phyloP scores from a whole-genome alignment of 2,329 filamentous ascomycete species.

The Talaromyces pinophilus region DNA sequence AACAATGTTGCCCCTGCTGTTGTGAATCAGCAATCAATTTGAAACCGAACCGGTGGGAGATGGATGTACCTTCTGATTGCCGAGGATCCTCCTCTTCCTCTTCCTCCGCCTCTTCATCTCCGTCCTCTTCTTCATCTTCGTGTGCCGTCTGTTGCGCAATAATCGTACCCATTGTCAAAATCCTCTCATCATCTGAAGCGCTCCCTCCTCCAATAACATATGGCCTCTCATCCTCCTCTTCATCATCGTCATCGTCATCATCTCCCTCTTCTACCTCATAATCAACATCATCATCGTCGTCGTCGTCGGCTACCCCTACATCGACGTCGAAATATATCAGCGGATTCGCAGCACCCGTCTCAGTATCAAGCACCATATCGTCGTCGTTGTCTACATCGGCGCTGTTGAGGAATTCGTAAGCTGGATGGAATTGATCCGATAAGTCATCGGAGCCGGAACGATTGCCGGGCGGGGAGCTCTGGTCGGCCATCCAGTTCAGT shows the following conservation, averaged over 20 bases:
- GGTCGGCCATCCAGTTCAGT: constrained; percentile 35
- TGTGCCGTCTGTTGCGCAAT: not conserved
- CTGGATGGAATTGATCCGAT: constrained; percentile 38
- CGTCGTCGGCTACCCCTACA: constrained; percentile 41
- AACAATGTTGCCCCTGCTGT: constrained; percentile 50
- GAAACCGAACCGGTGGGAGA: not conserved
- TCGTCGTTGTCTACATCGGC: constrained; percentile 36
- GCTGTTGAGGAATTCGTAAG: constrained; percentile 41
- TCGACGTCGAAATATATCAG: constrained; percentile 39
- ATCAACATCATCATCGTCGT: constrained; percentile 33
- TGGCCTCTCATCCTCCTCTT: constrained; percentile 8
- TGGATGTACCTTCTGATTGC: constrained; percentile 18
- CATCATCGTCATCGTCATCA: constrained; percentile 34
- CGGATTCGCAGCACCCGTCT: constrained; percentile 42
- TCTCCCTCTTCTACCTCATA: constrained; percentile 38
- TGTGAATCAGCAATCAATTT: constrained; percentile 10
- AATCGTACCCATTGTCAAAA: not conserved
- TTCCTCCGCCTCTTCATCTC: not conserved
- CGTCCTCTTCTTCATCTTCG: constrained; percentile 24
- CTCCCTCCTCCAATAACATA: not conserved
- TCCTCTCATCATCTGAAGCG: not conserved
- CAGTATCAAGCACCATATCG: constrained; percentile 55
- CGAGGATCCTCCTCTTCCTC: constrained; percentile 23
- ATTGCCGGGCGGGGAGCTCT: constrained; percentile 31
- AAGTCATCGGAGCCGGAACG: constrained; percentile 28